phyloP scores from a whole-genome alignment of 768 basidiomycete species.

The Phanerodontia chrysosporium region DNA sequence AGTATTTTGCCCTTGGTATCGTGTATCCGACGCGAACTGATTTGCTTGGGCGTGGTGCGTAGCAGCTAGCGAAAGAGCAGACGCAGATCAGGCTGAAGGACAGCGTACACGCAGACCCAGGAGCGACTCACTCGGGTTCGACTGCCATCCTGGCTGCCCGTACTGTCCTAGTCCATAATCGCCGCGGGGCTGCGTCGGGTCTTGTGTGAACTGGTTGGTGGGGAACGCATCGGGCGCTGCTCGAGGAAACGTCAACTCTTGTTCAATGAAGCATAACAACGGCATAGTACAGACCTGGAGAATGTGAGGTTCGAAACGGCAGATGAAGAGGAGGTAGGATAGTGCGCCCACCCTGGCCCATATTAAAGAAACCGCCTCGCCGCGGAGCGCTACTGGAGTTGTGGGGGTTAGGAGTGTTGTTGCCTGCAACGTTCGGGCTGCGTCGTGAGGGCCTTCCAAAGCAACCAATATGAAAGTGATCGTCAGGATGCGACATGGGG shows the following conservation, averaged over 20 bases:
- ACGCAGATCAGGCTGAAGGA: neutral
- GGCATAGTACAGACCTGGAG: conserved; percentile 72
- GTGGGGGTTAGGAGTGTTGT: conserved; percentile 15
- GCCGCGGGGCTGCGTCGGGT: conserved; percentile 56
- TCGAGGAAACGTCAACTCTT: conserved; percentile 28
- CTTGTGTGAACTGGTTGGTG: conserved; percentile 58
- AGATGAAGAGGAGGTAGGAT: conserved; percentile 83
- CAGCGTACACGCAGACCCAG: neutral
- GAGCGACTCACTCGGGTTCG: conserved; percentile 23
- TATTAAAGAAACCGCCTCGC: conserved; percentile 62
- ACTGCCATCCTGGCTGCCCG: conserved; percentile 24
- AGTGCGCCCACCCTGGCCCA: conserved; percentile 87
- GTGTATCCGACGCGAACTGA: conserved; percentile 34
- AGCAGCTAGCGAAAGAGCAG: conserved; percentile 2
- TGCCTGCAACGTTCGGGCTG: conserved; percentile 57
- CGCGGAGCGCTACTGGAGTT: conserved; percentile 27
- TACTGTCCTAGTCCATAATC: conserved; percentile 43
- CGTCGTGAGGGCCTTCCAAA: conserved; percentile 51
- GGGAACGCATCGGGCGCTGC: conserved; percentile 7
- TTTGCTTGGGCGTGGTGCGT: conserved; percentile 16
- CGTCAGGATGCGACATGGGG: conserved; percentile 70
- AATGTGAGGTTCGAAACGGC: conserved; percentile 84
- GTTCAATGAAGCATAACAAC: conserved; percentile 21
- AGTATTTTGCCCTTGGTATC: conserved; percentile 42
- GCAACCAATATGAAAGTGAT: conserved; percentile 60